Evolutionary conservation across 1,284 basidiomycete genomes (phyloP), one percentile per base, ranked within the genome.

Genomic region (Golubevia pallescens): DNA sequence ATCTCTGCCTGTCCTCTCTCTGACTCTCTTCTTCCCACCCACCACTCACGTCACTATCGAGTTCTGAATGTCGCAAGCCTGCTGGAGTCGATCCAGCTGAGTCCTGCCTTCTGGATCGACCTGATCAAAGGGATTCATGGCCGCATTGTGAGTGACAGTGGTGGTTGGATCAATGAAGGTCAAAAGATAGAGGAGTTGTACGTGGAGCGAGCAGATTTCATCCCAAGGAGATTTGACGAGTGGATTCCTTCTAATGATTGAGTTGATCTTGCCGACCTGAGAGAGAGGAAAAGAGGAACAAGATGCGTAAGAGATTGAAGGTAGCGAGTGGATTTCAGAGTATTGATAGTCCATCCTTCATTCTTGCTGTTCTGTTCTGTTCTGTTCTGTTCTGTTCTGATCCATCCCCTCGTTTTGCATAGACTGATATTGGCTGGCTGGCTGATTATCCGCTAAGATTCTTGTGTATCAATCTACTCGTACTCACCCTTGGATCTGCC

Each of bases 211-310:
- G 14, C 68, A 68, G 61, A 82, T 65, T n/a, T 81, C 80, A n/a
- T 70, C 68, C 80, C 81, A 84, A 0, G 75, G 75, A 13, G 66
- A 14, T 0, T 61, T 60, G 3, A 82, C 70, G 63, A 65, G 78
- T 51, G 73, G 74, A 2, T 62, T 24, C 28, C 78, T 68, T 13
- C 72, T 67, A 1, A 80, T 67, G 5, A 67, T 51, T 1, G 61
- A 42, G 14, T 73, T 20, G 63, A 80, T 69, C 21, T 61, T 56
- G 10, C 63, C 16, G 0, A 74, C 67, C 24, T 51, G 54, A n/a
- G 52, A 23, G n/a, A 24, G 52, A 28, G 34, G 58, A 42, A 24
- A 24, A 38, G 58, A 34, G 24, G 58, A 28, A 10, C 10, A 38
- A 10, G 34, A 38, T 38, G 34, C 5, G 10, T 38, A 10, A 38